Evolutionary conservation across 495 filamentous ascomycete species (phyloP).

Genomic region (Penicillium steckii): DNA sequence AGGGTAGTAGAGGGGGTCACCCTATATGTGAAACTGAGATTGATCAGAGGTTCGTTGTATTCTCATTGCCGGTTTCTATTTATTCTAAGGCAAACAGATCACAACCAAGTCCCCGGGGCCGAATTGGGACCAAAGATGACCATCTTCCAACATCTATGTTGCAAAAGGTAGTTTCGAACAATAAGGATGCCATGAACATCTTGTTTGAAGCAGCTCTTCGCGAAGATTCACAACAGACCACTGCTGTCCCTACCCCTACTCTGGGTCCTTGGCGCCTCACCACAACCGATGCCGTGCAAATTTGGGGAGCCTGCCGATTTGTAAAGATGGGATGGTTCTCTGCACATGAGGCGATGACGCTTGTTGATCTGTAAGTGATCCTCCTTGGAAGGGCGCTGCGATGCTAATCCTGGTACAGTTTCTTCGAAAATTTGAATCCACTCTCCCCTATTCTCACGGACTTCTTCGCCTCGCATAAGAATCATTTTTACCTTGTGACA

Average conservation of each 20-base stretch:
- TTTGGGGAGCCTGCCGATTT: conserved; percentile 41
- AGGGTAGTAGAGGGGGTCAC: neutral
- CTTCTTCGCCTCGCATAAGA: conserved; percentile 32
- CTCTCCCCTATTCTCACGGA: conserved; percentile 39
- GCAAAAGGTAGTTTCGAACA: conserved; percentile 23
- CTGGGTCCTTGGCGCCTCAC: conserved; percentile 1
- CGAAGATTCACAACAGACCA: conserved; percentile 1
- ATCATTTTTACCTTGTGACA: conserved; percentile 35
- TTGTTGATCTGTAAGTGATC: conserved; percentile 22
- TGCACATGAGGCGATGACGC: conserved; percentile 34
- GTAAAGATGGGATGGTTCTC: conserved; percentile 44
- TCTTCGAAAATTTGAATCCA: conserved; percentile 36
- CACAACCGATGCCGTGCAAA: conserved; percentile 21
- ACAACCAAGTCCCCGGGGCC: neutral
- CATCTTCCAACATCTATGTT: conserved; percentile 17
- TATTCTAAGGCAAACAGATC: neutral
- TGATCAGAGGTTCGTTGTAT: neutral
- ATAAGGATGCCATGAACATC: conserved; percentile 37
- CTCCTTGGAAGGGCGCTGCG: neutral
- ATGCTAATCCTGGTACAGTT: conserved; percentile 11
- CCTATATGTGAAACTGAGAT: neutral
- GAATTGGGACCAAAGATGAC: conserved; percentile 2
- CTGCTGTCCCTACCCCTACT: neutral
- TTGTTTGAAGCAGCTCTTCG: conserved; percentile 34
- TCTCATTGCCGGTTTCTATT: neutral